These are phyloP conservation scores for Solanum hybrid DNA, from an alignment of 305 asterid species.

Conservation along the genomic window DNA sequence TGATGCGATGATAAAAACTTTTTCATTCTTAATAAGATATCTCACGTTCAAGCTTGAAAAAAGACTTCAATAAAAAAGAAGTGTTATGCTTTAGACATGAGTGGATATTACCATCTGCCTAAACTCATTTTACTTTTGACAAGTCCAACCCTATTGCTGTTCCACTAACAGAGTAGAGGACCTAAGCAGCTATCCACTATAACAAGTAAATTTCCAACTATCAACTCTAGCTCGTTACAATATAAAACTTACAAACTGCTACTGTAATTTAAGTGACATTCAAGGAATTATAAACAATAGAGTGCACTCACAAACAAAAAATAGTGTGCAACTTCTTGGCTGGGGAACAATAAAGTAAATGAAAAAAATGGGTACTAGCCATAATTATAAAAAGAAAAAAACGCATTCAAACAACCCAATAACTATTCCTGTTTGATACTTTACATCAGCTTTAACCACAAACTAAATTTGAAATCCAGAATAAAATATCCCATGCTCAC, in stretches of 20 bases:
- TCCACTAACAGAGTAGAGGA: background rate
- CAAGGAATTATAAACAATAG: background rate
- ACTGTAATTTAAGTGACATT: background rate
- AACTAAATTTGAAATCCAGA: background rate
- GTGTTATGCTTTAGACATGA: background rate
- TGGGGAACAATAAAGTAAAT: background rate
- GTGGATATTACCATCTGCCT: background rate
- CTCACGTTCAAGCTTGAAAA: background rate
- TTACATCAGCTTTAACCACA: background rate
- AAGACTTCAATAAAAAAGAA: too few relatives aligned
- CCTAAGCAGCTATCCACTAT: background rate
- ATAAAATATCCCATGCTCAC: background rate
- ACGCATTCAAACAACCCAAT: background rate
- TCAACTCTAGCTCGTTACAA: background rate
- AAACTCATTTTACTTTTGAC: background rate
- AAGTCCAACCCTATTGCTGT: background rate
- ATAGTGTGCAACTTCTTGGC: background rate
- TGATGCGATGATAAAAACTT: background rate
- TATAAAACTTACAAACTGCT: background rate
- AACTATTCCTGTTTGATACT: background rate
- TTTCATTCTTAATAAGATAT: background rate
- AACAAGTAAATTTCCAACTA: background rate
- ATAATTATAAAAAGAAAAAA: background rate
- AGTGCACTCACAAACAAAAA: background rate
- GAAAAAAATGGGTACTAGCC: background rate